phyloP scores from a whole-genome alignment of 2,329 filamentous ascomycete species.

The Aspergillus terreus region DNA sequence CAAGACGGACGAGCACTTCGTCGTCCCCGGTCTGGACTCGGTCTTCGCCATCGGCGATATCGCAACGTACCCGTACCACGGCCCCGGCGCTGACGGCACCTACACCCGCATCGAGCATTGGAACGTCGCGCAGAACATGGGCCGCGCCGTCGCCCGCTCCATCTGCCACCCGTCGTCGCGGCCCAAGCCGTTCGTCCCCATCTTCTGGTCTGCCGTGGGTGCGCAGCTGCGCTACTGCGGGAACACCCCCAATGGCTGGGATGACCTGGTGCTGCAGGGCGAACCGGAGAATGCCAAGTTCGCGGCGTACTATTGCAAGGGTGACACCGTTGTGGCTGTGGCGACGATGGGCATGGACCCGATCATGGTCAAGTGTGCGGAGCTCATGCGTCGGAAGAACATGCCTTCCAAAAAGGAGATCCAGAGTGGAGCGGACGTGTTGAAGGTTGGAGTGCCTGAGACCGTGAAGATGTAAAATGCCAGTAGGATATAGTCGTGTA shows the following conservation, averaged over 20 bases:
- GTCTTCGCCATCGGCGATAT: conserved; percentile 96
- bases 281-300: conserved; percentile 76
- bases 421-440: conserved; percentile 47
- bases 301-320: conserved; percentile 82
- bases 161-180: conserved; percentile 58
- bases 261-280: conserved; percentile 78
- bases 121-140: conserved; percentile 95
- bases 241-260: conserved; percentile 76
- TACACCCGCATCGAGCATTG: conserved; percentile 90
- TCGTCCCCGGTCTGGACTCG: conserved; percentile 69
- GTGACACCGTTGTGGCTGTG: conserved; percentile 82
- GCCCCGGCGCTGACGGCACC: conserved; percentile 73
- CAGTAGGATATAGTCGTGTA: background rate
- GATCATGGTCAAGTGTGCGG: conserved; percentile 73
- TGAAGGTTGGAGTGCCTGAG: conserved; percentile 29
- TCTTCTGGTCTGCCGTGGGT: conserved; percentile 95
- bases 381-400: conserved; percentile 76
- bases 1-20: conserved; percentile 73
- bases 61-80: conserved; percentile 88
- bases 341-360: conserved; percentile 90
- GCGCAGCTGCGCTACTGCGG: conserved; percentile 91
- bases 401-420: conserved; percentile 83
- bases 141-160: conserved; percentile 71
- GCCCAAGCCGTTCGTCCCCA: conserved; percentile 75
- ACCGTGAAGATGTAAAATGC: conserved; percentile 13